Evolutionary conservation across 352 stramenopile genomes (phyloP).

Genomic region (Phytophthora europaea): DNA sequence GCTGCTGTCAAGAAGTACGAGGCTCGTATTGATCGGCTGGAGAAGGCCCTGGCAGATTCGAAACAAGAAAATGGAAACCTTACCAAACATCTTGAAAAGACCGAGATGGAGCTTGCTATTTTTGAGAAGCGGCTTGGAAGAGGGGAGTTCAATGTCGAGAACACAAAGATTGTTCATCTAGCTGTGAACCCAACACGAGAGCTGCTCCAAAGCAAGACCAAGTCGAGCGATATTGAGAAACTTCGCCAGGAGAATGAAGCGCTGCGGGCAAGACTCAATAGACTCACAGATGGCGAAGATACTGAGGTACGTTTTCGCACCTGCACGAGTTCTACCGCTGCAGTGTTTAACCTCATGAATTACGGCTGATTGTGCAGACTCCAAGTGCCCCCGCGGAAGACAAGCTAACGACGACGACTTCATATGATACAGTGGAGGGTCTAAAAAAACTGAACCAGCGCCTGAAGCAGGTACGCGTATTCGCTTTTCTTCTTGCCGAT

Average conservation of each 20-base stretch:
- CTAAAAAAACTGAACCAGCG: constrained; percentile 90
- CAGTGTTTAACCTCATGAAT: not conserved
- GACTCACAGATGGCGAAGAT: constrained; percentile 39
- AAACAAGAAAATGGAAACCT: constrained; percentile 64
- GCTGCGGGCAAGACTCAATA: constrained; percentile 58
- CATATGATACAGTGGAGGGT: constrained; percentile 87
- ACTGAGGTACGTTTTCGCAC: constrained; percentile 34
- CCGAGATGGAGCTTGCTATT: constrained; percentile 66
- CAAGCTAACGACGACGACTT: constrained; percentile 79
- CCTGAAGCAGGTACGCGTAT: constrained; percentile 77
- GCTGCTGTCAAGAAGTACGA: constrained; percentile 58
- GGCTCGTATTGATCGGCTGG: constrained; percentile 56
- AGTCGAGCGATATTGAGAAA: constrained; percentile 49
- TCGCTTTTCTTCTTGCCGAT: not conserved
- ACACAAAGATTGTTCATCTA: constrained; percentile 90
- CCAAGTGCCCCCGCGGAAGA: constrained; percentile 27
- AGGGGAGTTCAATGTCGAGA: constrained; percentile 84
- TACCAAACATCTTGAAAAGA: constrained; percentile 69
- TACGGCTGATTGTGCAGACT: constrained; percentile 18
- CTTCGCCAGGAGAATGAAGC: constrained; percentile 64
- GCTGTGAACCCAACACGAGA: constrained; percentile 86
- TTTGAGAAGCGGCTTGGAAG: constrained; percentile 80
- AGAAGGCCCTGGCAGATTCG: constrained; percentile 50
- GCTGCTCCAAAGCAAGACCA: constrained; percentile 57
- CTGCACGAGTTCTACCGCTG: not conserved